Conservation (phyloP, 441 rosid genomes). For the Syzygium syzygioides region DNA sequence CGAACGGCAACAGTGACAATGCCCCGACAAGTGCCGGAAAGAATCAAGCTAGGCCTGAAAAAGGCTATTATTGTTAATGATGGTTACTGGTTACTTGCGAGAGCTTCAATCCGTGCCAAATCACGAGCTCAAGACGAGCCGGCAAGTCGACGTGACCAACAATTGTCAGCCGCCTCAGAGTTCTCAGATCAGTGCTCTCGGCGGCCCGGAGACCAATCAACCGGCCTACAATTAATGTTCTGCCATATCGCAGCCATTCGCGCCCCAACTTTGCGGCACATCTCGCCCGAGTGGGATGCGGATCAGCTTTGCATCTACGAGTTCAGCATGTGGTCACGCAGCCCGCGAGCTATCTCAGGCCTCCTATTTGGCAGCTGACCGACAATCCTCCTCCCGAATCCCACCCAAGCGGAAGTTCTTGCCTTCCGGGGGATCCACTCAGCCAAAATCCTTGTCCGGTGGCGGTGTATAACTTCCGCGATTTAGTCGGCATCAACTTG, state of each 20-base stretch:
- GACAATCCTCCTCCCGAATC: background rate
- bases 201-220: background rate
- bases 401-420: background rate
- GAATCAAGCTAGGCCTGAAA: background rate
- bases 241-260: background rate
- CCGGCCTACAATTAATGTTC: rapidly evolving
- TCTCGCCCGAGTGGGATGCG: rapidly evolving
- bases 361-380: background rate
- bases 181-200: background rate
- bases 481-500: background rate
- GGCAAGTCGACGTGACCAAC: background rate
- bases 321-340: background rate
- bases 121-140: background rate
- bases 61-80: background rate
- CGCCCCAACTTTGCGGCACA: background rate
- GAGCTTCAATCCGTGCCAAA: background rate
- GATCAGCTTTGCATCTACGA: background rate
- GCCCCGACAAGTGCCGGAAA: background rate
- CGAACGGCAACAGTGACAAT: background rate
- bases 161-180: background rate
- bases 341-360: background rate
- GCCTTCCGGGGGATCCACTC: background rate
- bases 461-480: background rate
- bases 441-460: background rate
- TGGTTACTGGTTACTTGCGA: background rate